phyloP scores from a whole-genome alignment of 2,329 filamentous ascomycete genomes.

The Phialophora chinensis region DNA sequence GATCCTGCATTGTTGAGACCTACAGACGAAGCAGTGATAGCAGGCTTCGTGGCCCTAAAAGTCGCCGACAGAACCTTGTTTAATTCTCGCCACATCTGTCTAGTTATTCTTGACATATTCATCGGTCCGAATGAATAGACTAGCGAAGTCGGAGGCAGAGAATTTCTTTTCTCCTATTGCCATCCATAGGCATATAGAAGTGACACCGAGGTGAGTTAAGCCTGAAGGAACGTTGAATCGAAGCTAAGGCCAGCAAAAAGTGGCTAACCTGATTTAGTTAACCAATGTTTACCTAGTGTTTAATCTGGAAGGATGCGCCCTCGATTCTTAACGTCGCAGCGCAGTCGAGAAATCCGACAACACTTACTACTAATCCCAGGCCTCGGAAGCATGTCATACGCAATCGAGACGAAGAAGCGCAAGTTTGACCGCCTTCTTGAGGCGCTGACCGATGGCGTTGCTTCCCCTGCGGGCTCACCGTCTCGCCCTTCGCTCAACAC shows the following conservation, averaged over 20 bases:
- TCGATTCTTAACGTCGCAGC: not conserved
- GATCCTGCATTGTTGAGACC: not conserved
- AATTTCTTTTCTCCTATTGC: too few relatives aligned
- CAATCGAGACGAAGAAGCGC: constrained; percentile 54
- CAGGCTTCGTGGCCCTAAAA: not conserved
- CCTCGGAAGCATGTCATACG: constrained; percentile 43
- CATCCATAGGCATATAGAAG: not conserved
- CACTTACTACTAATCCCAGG: too few relatives aligned
- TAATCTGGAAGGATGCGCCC: not conserved
- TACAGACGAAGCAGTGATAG: not conserved
- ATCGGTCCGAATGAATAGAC: not conserved
- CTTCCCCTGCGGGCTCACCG: constrained; percentile 8
- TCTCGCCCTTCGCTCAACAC: constrained; percentile 32
- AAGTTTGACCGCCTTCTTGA: constrained; percentile 56
- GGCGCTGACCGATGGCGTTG: constrained; percentile 43
- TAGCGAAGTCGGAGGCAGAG: not conserved
- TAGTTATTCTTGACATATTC: not conserved
- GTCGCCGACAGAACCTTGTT: not conserved
- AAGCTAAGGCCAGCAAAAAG: not conserved
- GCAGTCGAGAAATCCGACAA: not conserved
- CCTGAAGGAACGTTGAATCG: not conserved
- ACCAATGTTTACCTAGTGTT: constrained; percentile 13
- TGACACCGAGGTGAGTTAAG: not conserved
- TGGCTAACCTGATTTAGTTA: not conserved
- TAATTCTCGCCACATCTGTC: not conserved